Base-by-base conservation (phyloP, 306 rosid species). In the Alnus rubra region DNA sequence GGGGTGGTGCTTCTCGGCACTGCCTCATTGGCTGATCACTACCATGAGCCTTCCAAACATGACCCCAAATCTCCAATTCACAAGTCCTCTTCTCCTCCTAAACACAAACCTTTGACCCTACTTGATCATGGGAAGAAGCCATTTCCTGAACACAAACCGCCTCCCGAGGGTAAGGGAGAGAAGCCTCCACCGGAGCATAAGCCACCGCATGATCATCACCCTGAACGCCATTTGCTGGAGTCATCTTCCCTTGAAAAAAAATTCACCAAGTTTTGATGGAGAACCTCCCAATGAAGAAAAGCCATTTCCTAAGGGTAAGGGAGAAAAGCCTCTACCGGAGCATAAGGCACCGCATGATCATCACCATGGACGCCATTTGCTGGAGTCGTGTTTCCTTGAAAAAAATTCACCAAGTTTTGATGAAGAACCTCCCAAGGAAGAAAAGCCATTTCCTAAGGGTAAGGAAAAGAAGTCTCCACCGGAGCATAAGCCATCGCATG, bases 171-270 rank as follows among this genome's bases (percentile, higher is more conserved):
- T 14, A 62, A 62, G 14, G 74, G 52, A 45, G 63, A 15, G 48
- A 42, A 49, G 77, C 77, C 77, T 13, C 80, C 83, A 51, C 74
- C 70, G 9, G 42, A 50, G 53, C 37, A 76, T 39, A 65, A 31
- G 30, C 59, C 53, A 30, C 79, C 58, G 0, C 76, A 53, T 2
- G 19, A 53, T 1, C 45, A 63, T 12, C 45, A 63, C 45, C 19
- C 19, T 5, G 2, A 10, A 63, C n/a, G 8, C 42, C 19, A 4
- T 33, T 2, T 63, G 33, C 2, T 63, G 0, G 47, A 63, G 69
- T 63, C 69, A 2, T 13, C 42, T 4, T 63, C 45, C 16, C 75
- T 64, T 3, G 45, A 8, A 5, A 39, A 39, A 44, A 37, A 63
- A 23, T 0, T 52, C 63, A 28, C 47, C 50, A 52, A 31, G 23